Base-by-base conservation (phyloP, 768 basidiomycete genomes). In the Naganishia randhawae region DNA sequence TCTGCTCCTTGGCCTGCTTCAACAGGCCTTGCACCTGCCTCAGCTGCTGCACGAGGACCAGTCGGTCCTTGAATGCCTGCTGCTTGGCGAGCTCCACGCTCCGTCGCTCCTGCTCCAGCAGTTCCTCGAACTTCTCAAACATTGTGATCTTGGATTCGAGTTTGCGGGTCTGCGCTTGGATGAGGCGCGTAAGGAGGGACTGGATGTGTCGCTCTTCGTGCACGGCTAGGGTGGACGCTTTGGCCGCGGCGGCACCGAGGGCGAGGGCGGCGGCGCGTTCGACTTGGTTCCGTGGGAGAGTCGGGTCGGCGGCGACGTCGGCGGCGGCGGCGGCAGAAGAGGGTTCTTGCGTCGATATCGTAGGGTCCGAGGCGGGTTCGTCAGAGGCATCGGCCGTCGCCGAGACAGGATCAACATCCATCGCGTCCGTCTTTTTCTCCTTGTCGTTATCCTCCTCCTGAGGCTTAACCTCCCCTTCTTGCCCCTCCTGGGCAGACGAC, bases 51-150 rank as follows among this genome's bases (percentile, higher is more conserved):
- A 72, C 70, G 6, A 81, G 72, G 35, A 63, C 72, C 22, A 78
- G 27, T 63, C 92, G 85, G 76, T 98, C 95, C 73, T 84, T 87
- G 64, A 91, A 86, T 48, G 98, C 82, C 42, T 86, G 84, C 81
- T 91, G 84, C 65, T 90, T 85, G 25, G 89, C 87, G 53, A 87
- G 86, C 83, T 99, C 96, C 50, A 99, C 81, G 39, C 86, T 83
- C 70, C 89, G 85, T 66, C 92, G 85, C 80, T 99, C 96, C 63
- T 91, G 88, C 77, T 98, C 96, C 62, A 99, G 82, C 10, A 92
- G 82, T 54, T 90, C 89, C 77, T 99, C 96, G 67, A 99, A 94
- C 78, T 91, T 88, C 77, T 97, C 96, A 75, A 98, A 97, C 78
- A 94, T 91, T 1, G 85, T 81, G 87, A 93, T 90, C 84, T 99